These are phyloP conservation scores for Ophiostoma ulmi DNA, from an alignment of 2,329 filamentous ascomycete species.

Conservation along the genomic window DNA sequence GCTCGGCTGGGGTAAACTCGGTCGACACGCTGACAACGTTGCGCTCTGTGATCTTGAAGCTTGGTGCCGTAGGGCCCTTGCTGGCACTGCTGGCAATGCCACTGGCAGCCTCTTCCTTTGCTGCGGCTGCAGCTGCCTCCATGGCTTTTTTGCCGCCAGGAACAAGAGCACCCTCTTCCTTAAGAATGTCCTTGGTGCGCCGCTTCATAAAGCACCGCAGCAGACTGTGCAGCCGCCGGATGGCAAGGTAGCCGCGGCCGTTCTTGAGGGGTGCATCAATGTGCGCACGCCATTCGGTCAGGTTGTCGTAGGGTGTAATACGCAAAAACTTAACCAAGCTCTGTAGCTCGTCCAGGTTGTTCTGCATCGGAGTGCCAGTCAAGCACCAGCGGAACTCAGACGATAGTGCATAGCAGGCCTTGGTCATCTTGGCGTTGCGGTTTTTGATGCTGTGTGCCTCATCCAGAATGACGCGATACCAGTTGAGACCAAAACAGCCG, in stretches of 20 bases:
- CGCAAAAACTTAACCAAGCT: constrained; percentile 87
- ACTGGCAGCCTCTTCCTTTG: constrained; percentile 8
- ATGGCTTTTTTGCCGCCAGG: constrained; percentile 61
- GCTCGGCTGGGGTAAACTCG: constrained; percentile 73
- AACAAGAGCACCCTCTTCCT: constrained; percentile 74
- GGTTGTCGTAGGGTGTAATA: constrained; percentile 84
- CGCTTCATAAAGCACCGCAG: constrained; percentile 96
- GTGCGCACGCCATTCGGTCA: constrained; percentile 82
- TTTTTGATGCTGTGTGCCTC: constrained; percentile 99
- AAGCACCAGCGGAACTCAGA: constrained; percentile 93
- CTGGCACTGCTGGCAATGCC: neutral
- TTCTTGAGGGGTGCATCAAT: constrained; percentile 88
- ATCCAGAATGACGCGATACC: constrained; percentile 93
- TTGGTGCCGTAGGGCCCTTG: constrained; percentile 43
- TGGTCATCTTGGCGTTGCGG: constrained; percentile 88
- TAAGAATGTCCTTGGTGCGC: constrained; percentile 95
- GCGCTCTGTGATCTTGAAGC: constrained; percentile 87
- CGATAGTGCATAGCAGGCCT: constrained; percentile 79
- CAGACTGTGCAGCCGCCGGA: constrained; percentile 76
- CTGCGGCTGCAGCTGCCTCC: constrained; percentile 37
- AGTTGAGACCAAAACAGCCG: constrained; percentile 85
- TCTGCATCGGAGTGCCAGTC: constrained; percentile 95
- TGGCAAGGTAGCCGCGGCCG: constrained; percentile 81
- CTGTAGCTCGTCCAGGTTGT: constrained; percentile 94
- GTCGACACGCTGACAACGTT: constrained; percentile 77